Base-by-base conservation (phyloP, 1,284 basidiomycete species). In the Waitea zeae region DNA sequence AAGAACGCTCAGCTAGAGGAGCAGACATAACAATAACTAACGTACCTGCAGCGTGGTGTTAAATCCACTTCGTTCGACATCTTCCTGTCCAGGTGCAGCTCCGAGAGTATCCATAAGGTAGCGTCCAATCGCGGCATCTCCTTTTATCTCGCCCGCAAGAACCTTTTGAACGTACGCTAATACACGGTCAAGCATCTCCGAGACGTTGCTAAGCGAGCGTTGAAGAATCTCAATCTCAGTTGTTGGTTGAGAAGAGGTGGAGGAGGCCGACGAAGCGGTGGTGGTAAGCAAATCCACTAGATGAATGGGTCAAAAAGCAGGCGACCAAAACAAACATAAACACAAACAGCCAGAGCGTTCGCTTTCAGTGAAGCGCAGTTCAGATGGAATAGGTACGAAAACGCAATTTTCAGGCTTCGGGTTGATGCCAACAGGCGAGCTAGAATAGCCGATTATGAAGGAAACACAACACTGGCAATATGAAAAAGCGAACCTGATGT, bases 61-160 rank as follows among this genome's bases (percentile, higher is more conserved):
- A 59, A 87, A 87, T 12, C 72, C 71, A 31, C 72, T 70, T 51
- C 79, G 74, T 48, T 82, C 77, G 6, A 74, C 51, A 40, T 73
- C 69, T 40, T 76, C 62, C 30, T 70, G 60, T n/a, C n/a, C n/a
- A n/a, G n/a, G n/a, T 46, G 64, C 65, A 27, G 69, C 55, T 37
- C 83, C 81, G 30, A 95, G 70, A 4, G 89, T 88, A 47, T 93
- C 84, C 67, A 96, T 81, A 36, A 99, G 65, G 53, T 92, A 93
- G 38, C 88, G 67, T 12, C 93, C 93, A 24, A 98, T 70, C 11
- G 84, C 80, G 34, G 81, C 67, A 57, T 97, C 84, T 15, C 89
- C 87, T 43, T 81, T 62, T 31, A 67, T 64, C 46, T 87, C 70
- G 17, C 89, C 90, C 0, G 72, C 58, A 34, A 89, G 58, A 30